Conservation (phyloP, 192 early-diverging fungal species). For the Coemansia sp. region DNA sequence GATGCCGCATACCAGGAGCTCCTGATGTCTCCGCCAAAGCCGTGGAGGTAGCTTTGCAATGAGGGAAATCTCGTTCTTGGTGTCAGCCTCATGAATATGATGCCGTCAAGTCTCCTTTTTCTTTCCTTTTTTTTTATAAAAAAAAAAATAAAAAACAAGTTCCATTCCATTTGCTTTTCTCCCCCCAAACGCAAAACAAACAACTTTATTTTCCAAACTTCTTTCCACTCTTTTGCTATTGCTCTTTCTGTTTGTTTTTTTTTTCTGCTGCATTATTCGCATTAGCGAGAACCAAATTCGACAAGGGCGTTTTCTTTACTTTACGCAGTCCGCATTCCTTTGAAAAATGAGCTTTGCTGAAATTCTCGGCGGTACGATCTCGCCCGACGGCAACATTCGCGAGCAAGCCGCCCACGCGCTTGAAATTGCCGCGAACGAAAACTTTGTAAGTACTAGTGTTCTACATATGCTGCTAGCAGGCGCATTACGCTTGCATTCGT, state of each 20-base stretch:
- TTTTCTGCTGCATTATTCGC: constrained; percentile 15
- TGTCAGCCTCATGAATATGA: no score
- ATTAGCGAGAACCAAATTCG: constrained; percentile 2
- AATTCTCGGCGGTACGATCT: constrained; percentile 76
- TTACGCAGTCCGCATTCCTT: background rate
- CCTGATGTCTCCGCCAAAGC: constrained; percentile 2
- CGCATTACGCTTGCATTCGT: constrained; percentile 19
- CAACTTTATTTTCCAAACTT: background rate
- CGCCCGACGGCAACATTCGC: constrained; percentile 76
- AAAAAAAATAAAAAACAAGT: no score
- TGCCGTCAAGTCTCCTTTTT: background rate
- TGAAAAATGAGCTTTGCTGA: constrained; percentile 65
- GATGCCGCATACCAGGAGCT: constrained; percentile 85
- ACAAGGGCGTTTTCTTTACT: background rate
- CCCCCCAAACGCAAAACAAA: background rate
- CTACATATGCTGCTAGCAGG: background rate
- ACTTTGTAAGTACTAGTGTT: constrained; percentile 71
- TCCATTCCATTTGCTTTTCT: no score
- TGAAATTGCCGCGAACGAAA: constrained; percentile 69
- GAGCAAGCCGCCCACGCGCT: constrained; percentile 78
- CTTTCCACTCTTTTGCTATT: background rate
- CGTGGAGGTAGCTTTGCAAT: constrained; percentile 10
- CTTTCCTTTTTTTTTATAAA: background rate
- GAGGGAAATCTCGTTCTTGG: no score
- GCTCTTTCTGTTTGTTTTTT: background rate